Base-by-base conservation (phyloP, 805 yeast species). In the Cyberlindnera meyerae region DNA sequence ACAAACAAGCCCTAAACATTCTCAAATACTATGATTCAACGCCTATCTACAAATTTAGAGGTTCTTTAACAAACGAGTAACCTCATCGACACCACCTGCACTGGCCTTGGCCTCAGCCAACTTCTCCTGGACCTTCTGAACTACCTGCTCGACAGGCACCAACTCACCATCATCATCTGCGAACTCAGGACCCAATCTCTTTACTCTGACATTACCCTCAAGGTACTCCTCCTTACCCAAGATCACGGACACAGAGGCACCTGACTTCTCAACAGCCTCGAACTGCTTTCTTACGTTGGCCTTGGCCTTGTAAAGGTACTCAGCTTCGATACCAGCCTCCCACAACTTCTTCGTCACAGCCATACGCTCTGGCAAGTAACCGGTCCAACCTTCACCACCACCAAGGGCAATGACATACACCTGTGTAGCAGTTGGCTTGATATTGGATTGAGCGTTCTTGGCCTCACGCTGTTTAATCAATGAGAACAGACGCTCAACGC, bases 371-470 rank as follows among this genome's bases (percentile, higher is more conserved):
- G 79, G 75, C 54, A 93, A 67, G 66, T 85, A 87, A 6, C 97
- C 98, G 42, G 71, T 78, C 97, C 97, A 89, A 44, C 82, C 94
- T 52, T 84, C 84, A 54, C 97, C 98, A 54, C 97, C 97, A 48
- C 98, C 98, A 56, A 93, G 89, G 1, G 98, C 97, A 96, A 93
- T 89, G 33, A 93, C 82, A 56, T 71, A 93, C 11, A 86, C 97
- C 61, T 93, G 95, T 14, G 98, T 94, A 26, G 90, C 79, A 20
- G 89, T 73, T 24, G 97, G 78, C 51, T 93, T 77, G 39, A 89
- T 70, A 49, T 72, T 33, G 6, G 43, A 27, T 17, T 44, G 69
- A 22, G 79, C 79, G 49, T 75, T 71, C 36, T 77, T 63, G 21
- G 75, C 75, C 29, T 74, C 71, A 58, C 95, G 76, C 34, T 85